These are phyloP conservation scores for Colletotrichum noveboracense DNA, from an alignment of 2,329 filamentous ascomycete genomes.

Conservation along the genomic window DNA sequence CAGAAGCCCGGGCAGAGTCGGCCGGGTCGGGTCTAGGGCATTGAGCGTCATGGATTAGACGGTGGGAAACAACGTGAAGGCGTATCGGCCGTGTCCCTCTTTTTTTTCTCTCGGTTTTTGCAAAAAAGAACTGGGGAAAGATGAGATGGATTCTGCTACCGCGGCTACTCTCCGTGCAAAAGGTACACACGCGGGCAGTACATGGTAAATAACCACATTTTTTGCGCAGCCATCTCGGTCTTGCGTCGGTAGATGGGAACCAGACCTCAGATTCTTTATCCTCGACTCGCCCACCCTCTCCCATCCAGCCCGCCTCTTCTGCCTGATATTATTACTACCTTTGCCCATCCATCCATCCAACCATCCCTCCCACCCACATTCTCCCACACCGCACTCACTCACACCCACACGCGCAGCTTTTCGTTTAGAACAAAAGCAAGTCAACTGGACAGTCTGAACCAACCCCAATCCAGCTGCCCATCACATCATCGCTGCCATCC, in stretches of 20 bases:
- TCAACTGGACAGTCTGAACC: constrained; percentile 10
- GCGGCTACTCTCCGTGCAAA: constrained; percentile 13
- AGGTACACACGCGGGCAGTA: background rate
- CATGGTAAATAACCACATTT: background rate
- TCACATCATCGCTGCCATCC: constrained; percentile 21
- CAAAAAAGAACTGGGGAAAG: constrained; percentile 6
- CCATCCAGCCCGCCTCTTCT: background rate
- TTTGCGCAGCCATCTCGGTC: constrained; percentile 13
- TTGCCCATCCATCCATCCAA: background rate
- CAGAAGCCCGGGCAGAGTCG: background rate
- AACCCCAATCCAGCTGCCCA: constrained; percentile 11
- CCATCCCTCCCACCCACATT: constrained; percentile 5
- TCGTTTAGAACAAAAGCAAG: constrained; percentile 13
- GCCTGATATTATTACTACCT: background rate
- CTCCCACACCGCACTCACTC: background rate
- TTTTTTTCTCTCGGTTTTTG: background rate
- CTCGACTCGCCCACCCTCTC: constrained; percentile 1
- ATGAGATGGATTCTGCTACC: constrained; percentile 15
- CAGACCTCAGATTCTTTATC: constrained; percentile 5
- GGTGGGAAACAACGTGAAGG: constrained; percentile 12
- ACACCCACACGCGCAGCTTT: background rate
- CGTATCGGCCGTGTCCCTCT: constrained; percentile 3
- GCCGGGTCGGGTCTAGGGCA: constrained; percentile 5
- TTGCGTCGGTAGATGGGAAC: constrained; percentile 4
- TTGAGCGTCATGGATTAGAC: constrained; percentile 18